A percentile compares a stretch with the other conserved stretches of the same genome.
These are phyloP conservation scores for Saccharomycopsis sp. DNA, from an alignment of 805 yeast species.

Conservation along the genomic window DNA sequence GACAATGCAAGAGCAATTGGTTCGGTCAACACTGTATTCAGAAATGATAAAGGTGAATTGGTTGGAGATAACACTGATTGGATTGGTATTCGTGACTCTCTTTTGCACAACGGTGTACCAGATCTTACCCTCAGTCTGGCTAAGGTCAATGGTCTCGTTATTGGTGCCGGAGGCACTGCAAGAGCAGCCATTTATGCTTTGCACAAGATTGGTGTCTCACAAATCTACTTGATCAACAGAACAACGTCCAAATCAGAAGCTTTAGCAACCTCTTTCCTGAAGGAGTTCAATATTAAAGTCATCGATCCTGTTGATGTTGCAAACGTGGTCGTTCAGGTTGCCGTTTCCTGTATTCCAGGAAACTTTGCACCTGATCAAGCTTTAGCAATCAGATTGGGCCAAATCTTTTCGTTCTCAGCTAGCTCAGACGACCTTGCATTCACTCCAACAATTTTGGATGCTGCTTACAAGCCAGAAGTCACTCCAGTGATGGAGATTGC, in stretches of 20 bases:
- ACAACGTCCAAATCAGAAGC: slow-evolving; percentile 58
- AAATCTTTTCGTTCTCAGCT: slow-evolving; percentile 37
- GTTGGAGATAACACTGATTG: slow-evolving; percentile 94
- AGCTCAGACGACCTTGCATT: slow-evolving; percentile 32
- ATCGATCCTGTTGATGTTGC: slow-evolving; percentile 42
- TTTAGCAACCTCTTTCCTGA: slow-evolving; percentile 56
- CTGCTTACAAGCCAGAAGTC: slow-evolving; percentile 85
- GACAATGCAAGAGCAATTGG: slow-evolving; percentile 82
- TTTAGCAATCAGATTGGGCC: slow-evolving; percentile 43
- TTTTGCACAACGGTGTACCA: slow-evolving; percentile 56
- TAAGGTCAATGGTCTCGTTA: slow-evolving; percentile 57
- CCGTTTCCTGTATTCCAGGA: slow-evolving; percentile 81
- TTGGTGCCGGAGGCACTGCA: slow-evolving; percentile 98
- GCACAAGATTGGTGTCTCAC: slow-evolving; percentile 65
- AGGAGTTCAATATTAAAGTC: slow-evolving; percentile 49
- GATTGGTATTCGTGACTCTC: slow-evolving; percentile 76
- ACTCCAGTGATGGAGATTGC: slow-evolving; percentile 87
- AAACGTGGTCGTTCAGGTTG: slow-evolving; percentile 45
- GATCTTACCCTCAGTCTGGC: slow-evolving; percentile 26
- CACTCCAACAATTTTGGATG: slow-evolving; percentile 66
- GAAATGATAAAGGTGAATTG: slow-evolving; percentile 42
- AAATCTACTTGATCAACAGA: slow-evolving; percentile 76
- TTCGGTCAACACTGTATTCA: slow-evolving; percentile 85
- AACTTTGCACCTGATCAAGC: slow-evolving; percentile 57
- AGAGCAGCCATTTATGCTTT: slow-evolving; percentile 91